These are phyloP conservation scores for Camptophora hylomeconis DNA, from an alignment of 2,329 filamentous ascomycete species.

Conservation along the genomic window DNA sequence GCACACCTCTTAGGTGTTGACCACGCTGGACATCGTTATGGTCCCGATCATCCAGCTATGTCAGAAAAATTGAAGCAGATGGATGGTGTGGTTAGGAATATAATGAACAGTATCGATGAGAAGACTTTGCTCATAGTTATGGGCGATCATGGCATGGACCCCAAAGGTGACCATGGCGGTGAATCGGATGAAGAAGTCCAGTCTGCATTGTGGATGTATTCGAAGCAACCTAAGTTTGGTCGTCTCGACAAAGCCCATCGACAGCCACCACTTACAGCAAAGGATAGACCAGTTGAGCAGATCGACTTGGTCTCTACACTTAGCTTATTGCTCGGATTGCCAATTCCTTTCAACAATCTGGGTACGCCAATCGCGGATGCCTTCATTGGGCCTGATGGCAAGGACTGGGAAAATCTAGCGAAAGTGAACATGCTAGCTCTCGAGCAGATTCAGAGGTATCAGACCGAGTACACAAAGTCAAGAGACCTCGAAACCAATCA, in stretches of 20 bases:
- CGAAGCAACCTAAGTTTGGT: conserved; percentile 73
- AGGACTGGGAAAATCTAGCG: conserved; percentile 63
- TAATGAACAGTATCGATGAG: conserved; percentile 64
- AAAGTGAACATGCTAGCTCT: conserved; percentile 63
- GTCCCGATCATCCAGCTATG: conserved; percentile 87
- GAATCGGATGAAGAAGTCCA: conserved; percentile 95
- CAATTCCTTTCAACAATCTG: conserved; percentile 92
- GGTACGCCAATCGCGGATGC: conserved; percentile 89
- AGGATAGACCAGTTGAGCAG: conserved; percentile 63
- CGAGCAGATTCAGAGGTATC: conserved; percentile 81
- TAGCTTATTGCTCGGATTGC: conserved; percentile 73
- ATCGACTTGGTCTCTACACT: conserved; percentile 94
- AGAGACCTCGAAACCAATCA: conserved; percentile 10
- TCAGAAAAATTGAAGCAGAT: conserved; percentile 81
- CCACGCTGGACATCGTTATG: conserved; percentile 92
- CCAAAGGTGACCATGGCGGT: conserved; percentile 94
- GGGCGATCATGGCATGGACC: conserved; percentile 99
- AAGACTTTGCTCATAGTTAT: conserved; percentile 83
- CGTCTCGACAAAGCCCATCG: conserved; percentile 49
- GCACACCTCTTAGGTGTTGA: conserved; percentile 92
- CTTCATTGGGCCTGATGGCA: conserved; percentile 48
- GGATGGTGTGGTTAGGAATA: conserved; percentile 62
- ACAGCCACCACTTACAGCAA: conserved; percentile 56
- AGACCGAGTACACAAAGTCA: conserved; percentile 57
- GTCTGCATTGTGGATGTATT: conserved; percentile 97